A percentile compares a stretch with the other conserved stretches of the same genome.
Conservation (phyloP, 2,329 filamentous ascomycete species). For the Penicillium sclerotigenum region DNA sequence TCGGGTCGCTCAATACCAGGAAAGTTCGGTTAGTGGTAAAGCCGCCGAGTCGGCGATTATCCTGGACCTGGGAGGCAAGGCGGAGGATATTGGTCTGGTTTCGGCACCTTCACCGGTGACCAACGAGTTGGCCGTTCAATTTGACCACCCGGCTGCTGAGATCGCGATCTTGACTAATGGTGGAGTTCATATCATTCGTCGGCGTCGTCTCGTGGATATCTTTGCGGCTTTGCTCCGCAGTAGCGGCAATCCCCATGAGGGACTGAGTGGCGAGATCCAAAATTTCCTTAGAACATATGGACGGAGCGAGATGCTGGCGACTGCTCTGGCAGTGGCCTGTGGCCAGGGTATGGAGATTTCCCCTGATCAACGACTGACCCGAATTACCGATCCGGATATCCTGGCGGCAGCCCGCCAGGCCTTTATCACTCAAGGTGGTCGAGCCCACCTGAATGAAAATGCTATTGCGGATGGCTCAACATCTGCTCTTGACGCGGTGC, state of each 20-base stretch:
- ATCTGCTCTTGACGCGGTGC: slow-evolving; percentile 74
- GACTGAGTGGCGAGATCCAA: slow-evolving; percentile 74
- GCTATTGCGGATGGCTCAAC: slow-evolving; percentile 58
- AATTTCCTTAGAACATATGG: slow-evolving; percentile 85
- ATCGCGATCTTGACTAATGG: slow-evolving; percentile 89
- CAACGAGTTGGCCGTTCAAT: slow-evolving; percentile 95
- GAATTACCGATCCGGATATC: slow-evolving; percentile 76
- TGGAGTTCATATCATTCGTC: slow-evolving; percentile 80
- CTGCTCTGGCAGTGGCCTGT: slow-evolving; percentile 89
- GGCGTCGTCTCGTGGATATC: slow-evolving; percentile 83
- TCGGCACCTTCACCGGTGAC: slow-evolving; percentile 65
- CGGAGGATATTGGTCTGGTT: slow-evolving; percentile 75
- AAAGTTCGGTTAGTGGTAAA: slow-evolving; percentile 53
- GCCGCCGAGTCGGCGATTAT: slow-evolving; percentile 79
- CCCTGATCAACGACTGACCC: slow-evolving; percentile 64
- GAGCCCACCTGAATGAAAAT: slow-evolving; percentile 79
- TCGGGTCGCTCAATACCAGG: slow-evolving; percentile 62
- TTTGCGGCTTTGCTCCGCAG: slow-evolving; percentile 78
- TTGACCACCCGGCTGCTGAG: slow-evolving; percentile 76
- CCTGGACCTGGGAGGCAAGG: slow-evolving; percentile 69
- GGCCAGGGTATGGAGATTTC: slow-evolving; percentile 84
- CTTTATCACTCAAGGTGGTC: slow-evolving; percentile 90
- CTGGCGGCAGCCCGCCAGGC: slow-evolving; percentile 71
- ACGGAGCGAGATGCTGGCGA: slow-evolving; percentile 81
- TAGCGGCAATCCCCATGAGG: slow-evolving; percentile 67